Evolutionary conservation across 139 green algal species (phyloP), one percentile per base, ranked within the genome.

Genomic region (Zygnema cylindricum): DNA sequence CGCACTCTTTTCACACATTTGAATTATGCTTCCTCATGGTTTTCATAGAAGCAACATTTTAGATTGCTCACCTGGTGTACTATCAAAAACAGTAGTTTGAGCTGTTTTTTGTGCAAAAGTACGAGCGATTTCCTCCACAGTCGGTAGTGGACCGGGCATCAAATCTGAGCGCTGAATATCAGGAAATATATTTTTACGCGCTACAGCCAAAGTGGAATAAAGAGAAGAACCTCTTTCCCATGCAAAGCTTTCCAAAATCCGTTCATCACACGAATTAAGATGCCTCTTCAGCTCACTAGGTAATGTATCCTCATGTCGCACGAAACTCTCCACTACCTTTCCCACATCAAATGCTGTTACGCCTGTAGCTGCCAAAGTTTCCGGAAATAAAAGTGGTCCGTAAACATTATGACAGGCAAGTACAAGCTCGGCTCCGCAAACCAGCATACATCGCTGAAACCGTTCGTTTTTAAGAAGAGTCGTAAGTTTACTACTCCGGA

Each of bases 211-310:
- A 2, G 33, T 69, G 35, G 71, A 36, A 76, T 92, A 92, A 38
- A 92, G 71, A 0, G 84, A n/a, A 22, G 87, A 92, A n/a, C 87
- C 87, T n/a, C 69, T 71, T 36, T 92, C 69, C 92, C 92, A 94
- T 3, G 87, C 91, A 0, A 93, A 38, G 7, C 30, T 76, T 87
- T 94, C 92, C 23, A 94, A 33, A 23, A 93, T 91, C 23, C 39
- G 69, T 90, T 94, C 92, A n/a, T 94, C 92, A n/a, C 90, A 43
- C 16, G 38, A 33, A 43, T 92, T 88, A 42, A 94, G 77, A 79
- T 94, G 91, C 41, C 71, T 55, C 75, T 92, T 91, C 36, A 94
- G 43, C n/a, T 92, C 83, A 32, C 86, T 32, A n/a, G 92, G 92
- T 40, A 94, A 41, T 2, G 25, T 85, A 43, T 86, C 39, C 54